Evolutionary conservation across 345 rosid species (phyloP).

Genomic region (Psidium friedrichsthalianum): DNA sequence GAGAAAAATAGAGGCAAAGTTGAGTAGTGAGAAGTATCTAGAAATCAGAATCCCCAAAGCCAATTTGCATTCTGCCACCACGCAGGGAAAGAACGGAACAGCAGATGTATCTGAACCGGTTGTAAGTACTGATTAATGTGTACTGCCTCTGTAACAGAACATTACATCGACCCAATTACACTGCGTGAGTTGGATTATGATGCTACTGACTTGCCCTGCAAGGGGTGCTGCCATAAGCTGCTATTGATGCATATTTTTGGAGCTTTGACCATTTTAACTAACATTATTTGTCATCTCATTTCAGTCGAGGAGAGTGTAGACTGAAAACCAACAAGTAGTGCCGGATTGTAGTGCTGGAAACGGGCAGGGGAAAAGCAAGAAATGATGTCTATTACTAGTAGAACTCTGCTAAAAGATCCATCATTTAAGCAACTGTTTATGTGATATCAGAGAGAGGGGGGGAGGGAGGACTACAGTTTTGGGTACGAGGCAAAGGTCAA

Average conservation of each 20-base stretch:
- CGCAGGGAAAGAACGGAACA: slow-evolving; percentile 1
- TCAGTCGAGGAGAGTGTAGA: neutral
- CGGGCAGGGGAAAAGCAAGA: neutral
- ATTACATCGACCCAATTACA: neutral
- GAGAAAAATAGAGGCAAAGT: slow-evolving; percentile 32
- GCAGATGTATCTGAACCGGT: neutral
- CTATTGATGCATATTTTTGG: neutral
- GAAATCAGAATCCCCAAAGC: slow-evolving; percentile 51
- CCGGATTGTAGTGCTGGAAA: neutral
- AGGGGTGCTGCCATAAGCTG: neutral
- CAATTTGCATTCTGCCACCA: neutral
- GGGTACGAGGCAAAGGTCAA: neutral
- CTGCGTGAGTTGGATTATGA: neutral
- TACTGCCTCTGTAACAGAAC: neutral
- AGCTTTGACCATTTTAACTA: neutral
- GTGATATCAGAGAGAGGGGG: neutral
- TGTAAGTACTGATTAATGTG: neutral
- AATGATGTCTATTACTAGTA: neutral
- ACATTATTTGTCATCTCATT: neutral
- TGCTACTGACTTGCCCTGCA: neutral
- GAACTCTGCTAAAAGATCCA: neutral
- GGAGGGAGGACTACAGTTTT: neutral
- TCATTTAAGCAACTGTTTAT: neutral
- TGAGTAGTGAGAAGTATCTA: slow-evolving; percentile 26
- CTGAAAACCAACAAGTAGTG: neutral